Evolutionary conservation across 768 basidiomycete genomes (phyloP), one percentile per base, ranked within the genome.

Genomic region (Hygrophorus russula): DNA sequence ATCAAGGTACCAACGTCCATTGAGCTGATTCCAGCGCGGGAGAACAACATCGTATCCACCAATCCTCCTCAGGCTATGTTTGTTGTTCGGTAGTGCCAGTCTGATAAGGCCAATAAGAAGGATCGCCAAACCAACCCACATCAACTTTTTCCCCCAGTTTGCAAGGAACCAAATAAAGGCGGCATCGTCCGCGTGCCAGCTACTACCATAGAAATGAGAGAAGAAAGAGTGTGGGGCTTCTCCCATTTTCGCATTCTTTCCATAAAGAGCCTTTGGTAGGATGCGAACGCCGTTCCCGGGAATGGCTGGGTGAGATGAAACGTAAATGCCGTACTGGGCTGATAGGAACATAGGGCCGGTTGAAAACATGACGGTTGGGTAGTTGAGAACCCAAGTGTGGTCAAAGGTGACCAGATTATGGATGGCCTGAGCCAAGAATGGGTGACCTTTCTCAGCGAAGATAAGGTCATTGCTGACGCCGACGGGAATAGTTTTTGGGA

Each of bases 311-410:
- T 87, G 76, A 9, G 80, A 71, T 3, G 83, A 69, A 4, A 76
- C 74, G 63, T 87, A 98, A 41, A 93, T 70, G 33, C 89, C 87
- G 60, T 94, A 94, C 58, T 96, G 90, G 2, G 83, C 80, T 0
- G 93, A 97, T 10, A 99, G 67, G 64, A 97, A 99, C 96, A 99
- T 99, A 54, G 96, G 96, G 1, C 94, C 94, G 0, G 96, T 99
- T 42, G 91, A 91, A 65, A 99, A 99, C 96, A 99, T 99, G 68
- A 99, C 96, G 19, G 96, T 99, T 27, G 96, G 96, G 53, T 99
- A 99, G 63, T 98, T 96, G 57, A 93, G 78, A 42, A 96, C 61
- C 81, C 89, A 99, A 41, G 79, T 76, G 59, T 94, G 89, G 65
- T 98, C 89, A 58, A 94, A 99, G 15, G 81, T 80, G 54, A 79